Evolutionary conservation across 352 stramenopile genomes (phyloP), one percentile per base, ranked within the genome.

Genomic region (Globisporangium parvum): DNA sequence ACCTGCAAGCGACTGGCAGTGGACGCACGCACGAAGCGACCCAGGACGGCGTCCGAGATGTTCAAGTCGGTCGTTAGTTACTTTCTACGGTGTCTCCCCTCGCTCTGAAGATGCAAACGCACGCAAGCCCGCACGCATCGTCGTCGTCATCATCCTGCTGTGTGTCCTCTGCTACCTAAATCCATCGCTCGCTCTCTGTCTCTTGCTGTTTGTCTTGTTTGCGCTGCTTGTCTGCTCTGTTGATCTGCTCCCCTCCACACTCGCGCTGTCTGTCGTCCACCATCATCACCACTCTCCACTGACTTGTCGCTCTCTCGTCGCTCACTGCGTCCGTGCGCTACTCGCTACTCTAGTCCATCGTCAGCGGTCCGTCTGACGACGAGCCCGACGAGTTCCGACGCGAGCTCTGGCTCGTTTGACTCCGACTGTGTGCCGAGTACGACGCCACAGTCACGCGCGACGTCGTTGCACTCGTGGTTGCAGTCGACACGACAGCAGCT

Each of bases 301-400:
- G 21, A 45, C 26, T 53, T 18, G 6, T 51, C 18, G 9, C 6
- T 44, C 20, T 39, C 21, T 51, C 46, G 5, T 37, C 17, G 26
- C 46, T 51, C 12, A 8, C 44, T 15, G 6, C 39, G 39, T 3
- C 39, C 37, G 4, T 18, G n/a, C 33, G 28, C 52, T 42, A 45
- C 57, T 46, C 55, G 46, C 39, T 35, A 51, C 53, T 50, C 60
- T 73, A 79, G 65, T 65, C 59, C 59, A 65, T 65, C 40, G 21
- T 65, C 72, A 62, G 62, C 61, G 42, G 62, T 56, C 62, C 66
- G 26, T 70, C 67, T 24, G 67, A 55, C 55, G 59, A 63, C 4
- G 66, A 67, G 4, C 35, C 57, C 41, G 71, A 69, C 58, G 63
- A 74, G 21, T 59, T 44, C 51, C 49, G 57, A 11, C 62, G 66